Conservation (phyloP, 2,329 filamentous ascomycete species). For the Phialemonium atrogriseum region DNA sequence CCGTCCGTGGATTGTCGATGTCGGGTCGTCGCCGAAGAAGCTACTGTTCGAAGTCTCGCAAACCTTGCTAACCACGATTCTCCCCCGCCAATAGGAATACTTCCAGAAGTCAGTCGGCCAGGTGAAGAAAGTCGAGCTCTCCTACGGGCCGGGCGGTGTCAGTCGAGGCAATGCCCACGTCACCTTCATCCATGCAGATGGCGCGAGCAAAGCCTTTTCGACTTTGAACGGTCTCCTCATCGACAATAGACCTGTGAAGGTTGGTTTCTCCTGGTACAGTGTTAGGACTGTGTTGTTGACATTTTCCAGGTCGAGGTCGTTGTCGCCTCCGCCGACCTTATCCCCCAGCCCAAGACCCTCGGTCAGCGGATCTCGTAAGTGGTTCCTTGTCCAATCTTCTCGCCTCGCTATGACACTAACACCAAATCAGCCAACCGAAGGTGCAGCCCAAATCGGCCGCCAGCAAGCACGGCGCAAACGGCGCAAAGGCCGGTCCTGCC, state of each 20-base stretch:
- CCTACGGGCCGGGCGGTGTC: conserved; percentile 84
- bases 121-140: conserved; percentile 85
- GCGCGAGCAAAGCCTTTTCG: conserved; percentile 75
- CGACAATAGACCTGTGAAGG: conserved; percentile 86
- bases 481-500: conserved; percentile 30
- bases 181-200: conserved; percentile 71
- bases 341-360: conserved; percentile 60
- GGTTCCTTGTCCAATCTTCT: background rate
- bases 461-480: conserved; percentile 53
- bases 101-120: conserved; percentile 80
- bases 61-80: conserved; percentile 62
- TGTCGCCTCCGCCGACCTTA: conserved; percentile 64
- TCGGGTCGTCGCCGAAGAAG: conserved; percentile 9
- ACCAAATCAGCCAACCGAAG: conserved; percentile 47
- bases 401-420: conserved; percentile 20
- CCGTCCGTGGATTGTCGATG: conserved; percentile 10
- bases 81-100: conserved; percentile 74
- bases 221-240: conserved; percentile 84
- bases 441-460: conserved; percentile 76
- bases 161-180: conserved; percentile 92
- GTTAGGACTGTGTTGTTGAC: conserved; percentile 7
- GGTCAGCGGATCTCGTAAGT: conserved; percentile 72
- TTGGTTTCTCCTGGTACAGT: conserved; percentile 28
- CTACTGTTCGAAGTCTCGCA: conserved; percentile 27
- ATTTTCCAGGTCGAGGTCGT: conserved; percentile 73